Conservation (phyloP, 2,329 filamentous ascomycete genomes). For the Aspergillus aculeatus region DNA sequence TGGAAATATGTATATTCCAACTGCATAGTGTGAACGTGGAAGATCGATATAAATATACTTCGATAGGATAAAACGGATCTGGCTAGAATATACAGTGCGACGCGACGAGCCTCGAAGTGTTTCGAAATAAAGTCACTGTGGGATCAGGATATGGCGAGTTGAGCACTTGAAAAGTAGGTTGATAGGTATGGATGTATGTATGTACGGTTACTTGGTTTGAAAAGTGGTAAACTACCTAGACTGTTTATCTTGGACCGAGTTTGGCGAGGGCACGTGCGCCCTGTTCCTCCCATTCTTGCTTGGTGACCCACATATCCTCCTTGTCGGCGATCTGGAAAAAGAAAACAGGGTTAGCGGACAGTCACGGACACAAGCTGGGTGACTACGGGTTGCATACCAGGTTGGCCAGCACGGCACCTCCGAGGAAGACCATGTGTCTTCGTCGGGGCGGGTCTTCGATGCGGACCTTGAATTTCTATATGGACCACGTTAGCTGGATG, state of each 20-base stretch:
- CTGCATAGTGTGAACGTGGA: too few species aligned
- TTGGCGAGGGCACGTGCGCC: conserved; percentile 83
- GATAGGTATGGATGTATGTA: neutral
- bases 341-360: neutral
- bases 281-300: conserved; percentile 95
- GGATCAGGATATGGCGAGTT: neutral
- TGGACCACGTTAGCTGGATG: conserved; percentile 7
- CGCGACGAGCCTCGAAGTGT: too few species aligned
- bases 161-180: too few species aligned
- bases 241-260: conserved; percentile 74
- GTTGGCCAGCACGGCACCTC: conserved; percentile 92
- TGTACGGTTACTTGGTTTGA: neutral
- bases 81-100: too few species aligned
- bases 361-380: neutral
- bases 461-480: conserved; percentile 94
- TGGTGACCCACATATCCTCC: conserved; percentile 98
- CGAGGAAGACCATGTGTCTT: conserved; percentile 99
- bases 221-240: conserved; percentile 11
- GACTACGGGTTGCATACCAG: conserved; percentile 56
- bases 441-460: conserved; percentile 96
- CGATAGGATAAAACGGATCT: too few species aligned
- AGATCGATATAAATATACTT: too few species aligned
- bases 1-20: too few species aligned
- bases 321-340: conserved; percentile 80
- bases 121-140: neutral